Evolutionary conservation across 2,329 filamentous ascomycete species (phyloP), one percentile per base, ranked within the genome.

Genomic region (Aspergillus sp.): DNA sequence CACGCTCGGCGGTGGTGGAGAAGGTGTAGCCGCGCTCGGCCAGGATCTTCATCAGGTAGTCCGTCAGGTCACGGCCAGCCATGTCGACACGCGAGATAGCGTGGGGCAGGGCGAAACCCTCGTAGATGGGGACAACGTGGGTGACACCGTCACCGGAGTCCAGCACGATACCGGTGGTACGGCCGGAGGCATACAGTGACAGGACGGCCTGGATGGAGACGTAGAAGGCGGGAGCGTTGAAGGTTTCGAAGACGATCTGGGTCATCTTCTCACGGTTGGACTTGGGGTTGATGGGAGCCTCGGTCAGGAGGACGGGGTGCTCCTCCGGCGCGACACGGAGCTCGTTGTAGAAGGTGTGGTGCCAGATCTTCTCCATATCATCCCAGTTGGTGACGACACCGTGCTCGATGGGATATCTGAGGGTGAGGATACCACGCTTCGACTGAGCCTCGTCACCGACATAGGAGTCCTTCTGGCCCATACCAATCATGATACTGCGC

Each of bases 191-290:
- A 75, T 98, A 98, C 67, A 98, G 83, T 48, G 91, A 98, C 58
- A 98, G 79, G 50, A 98, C 91, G 66, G 91, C 91, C 80, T 96
- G 89, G 70, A 98, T 98, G 62, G 91, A 96, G 75, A 98, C 91
- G 79, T 98, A 98, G 81, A 98, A 96, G 57, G 91, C 91, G 55
- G 91, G 91, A 59, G 91, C 89, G 76, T 98, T 96, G 82, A 98
- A 98, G 58, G 91, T 98, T 81, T 98, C 91, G 76, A 98, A 98
- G 68, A 98, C 88, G 52, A 98, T 98, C 76, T 98, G 91, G 56
- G 91, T 96, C 91, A 98, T 98, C 86, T 98, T 98, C 80, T 98
- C 91, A 81, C 91, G 85, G 80, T 98, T 98, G 75, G 85, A 93
- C 80, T 96, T 96, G 69, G 91, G 91, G 82, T 98, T 98, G 82